Conservation (phyloP, 192 early-diverging fungal genomes). For the Entophlyctis helioformis region DNA sequence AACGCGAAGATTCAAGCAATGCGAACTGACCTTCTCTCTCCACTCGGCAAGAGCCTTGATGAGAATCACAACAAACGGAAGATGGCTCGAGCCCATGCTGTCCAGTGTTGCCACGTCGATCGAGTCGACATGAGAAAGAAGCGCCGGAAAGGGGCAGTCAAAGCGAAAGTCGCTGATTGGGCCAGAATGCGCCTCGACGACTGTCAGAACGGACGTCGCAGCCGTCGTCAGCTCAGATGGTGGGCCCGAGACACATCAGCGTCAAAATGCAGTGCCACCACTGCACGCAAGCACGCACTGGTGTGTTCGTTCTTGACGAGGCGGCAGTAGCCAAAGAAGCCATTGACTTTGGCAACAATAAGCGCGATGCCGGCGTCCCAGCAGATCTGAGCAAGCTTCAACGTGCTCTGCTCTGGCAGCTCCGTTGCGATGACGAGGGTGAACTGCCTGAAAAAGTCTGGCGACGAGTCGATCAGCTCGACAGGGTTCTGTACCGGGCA, state of each 20-base stretch:
- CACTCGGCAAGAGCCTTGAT: conserved; percentile 63
- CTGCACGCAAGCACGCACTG: conserved; percentile 34
- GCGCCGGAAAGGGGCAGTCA: conserved; percentile 64
- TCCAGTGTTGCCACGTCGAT: conserved; percentile 61
- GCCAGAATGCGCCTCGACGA: conserved; percentile 84
- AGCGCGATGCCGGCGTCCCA: conserved; percentile 53
- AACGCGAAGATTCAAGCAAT: too few species aligned
- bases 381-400: conserved; percentile 50
- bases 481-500: conserved; percentile 18
- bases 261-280: neutral
- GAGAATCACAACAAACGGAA: conserved; percentile 78
- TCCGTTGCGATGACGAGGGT: conserved; percentile 64
- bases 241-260: conserved; percentile 1
- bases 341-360: conserved; percentile 54
- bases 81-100: conserved; percentile 59
- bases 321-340: conserved; percentile 66
- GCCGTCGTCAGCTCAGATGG: neutral
- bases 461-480: conserved; percentile 29
- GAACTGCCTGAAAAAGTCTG: conserved; percentile 55
- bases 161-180: conserved; percentile 65
- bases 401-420: conserved; percentile 38
- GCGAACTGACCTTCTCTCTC: conserved; percentile 51
- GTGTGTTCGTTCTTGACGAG: conserved; percentile 65
- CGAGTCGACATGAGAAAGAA: conserved; percentile 43
- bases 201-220: conserved; percentile 32